A percentile compares a stretch with the other conserved stretches of the same genome.
Evolutionary conservation across 2,329 filamentous ascomycete genomes (phyloP).

Genomic region (Diplocarpon rosae): DNA sequence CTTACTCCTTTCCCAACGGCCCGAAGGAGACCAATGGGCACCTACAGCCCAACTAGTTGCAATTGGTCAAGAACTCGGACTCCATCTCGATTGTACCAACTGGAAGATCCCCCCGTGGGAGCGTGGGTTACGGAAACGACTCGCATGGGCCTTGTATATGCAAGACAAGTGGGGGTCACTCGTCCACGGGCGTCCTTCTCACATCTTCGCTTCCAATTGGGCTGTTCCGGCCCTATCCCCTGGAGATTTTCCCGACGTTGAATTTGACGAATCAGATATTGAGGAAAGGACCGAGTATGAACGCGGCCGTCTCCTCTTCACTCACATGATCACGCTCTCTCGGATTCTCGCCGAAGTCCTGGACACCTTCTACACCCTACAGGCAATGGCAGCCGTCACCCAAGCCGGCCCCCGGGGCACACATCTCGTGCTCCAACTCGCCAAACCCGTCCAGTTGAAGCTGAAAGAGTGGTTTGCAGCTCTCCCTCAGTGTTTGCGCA

Average conservation of each 20-base stretch:
- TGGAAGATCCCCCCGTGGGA: conserved; percentile 91
- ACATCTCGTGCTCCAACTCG: conserved; percentile 60
- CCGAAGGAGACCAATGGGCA: conserved; percentile 71
- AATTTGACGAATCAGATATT: conserved; percentile 51
- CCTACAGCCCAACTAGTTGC: conserved; percentile 81
- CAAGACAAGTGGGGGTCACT: conserved; percentile 89
- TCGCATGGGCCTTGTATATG: conserved; percentile 89
- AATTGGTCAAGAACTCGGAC: conserved; percentile 73
- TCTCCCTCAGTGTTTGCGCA: conserved; percentile 47
- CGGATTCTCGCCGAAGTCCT: conserved; percentile 70
- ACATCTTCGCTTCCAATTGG: conserved; percentile 61
- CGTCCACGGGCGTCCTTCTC: conserved; percentile 75
- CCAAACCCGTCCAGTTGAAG: conserved; percentile 73
- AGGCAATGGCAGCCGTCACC: conserved; percentile 58
- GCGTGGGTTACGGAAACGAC: conserved; percentile 68
- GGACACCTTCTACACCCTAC: conserved; percentile 71
- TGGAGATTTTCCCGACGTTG: conserved; percentile 64
- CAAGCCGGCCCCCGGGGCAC: conserved; percentile 60
- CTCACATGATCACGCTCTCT: conserved; percentile 64
- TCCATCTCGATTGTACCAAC: conserved; percentile 75
- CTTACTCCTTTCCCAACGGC: conserved; percentile 61
- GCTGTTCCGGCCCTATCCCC: conserved; percentile 55
- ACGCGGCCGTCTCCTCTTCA: conserved; percentile 59
- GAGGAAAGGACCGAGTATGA: conserved; percentile 52
- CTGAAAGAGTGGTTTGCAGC: conserved; percentile 72